These are phyloP conservation scores for Udeniomyces megalosporus DNA, from an alignment of 768 basidiomycete species.

Conservation along the genomic window DNA sequence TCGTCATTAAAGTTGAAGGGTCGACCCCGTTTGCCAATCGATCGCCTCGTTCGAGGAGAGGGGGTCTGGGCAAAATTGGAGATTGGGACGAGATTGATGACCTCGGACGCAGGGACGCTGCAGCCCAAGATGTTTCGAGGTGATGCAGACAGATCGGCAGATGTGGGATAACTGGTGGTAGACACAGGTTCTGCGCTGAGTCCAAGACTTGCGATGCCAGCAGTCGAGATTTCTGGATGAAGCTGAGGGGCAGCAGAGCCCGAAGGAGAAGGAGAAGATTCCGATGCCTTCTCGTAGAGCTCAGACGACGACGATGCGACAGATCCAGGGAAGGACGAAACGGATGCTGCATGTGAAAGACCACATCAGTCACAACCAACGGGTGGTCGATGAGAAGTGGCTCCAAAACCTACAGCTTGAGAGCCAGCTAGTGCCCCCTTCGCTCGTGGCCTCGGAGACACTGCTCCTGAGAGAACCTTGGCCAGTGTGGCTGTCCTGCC, in stretches of 20 bases:
- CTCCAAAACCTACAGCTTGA: constrained; percentile 25
- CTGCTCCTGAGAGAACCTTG: neutral
- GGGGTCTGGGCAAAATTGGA: neutral
- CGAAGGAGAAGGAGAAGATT: neutral
- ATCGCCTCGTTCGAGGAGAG: neutral
- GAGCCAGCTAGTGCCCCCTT: neutral
- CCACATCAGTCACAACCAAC: no score
- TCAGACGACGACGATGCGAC: neutral
- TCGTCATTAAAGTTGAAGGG: neutral
- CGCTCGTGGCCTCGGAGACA: neutral
- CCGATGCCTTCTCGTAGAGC: neutral
- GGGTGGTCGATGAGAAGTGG: constrained; percentile 24
- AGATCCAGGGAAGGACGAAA: constrained; percentile 16
- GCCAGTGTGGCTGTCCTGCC: neutral
- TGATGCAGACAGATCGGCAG: no score
- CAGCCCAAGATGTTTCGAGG: neutral
- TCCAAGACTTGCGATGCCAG: neutral
- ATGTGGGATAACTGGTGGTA: no score
- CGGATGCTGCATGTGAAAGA: constrained; percentile 22
- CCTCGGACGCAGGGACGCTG: neutral
- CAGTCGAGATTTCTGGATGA: neutral
- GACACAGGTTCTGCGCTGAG: no score
- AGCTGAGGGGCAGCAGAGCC: neutral
- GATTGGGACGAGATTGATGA: constrained; percentile 1
- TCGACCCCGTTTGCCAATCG: neutral